phyloP scores from a whole-genome alignment of 2,329 filamentous ascomycete genomes.

The Pseudogymnoascus sp. region DNA sequence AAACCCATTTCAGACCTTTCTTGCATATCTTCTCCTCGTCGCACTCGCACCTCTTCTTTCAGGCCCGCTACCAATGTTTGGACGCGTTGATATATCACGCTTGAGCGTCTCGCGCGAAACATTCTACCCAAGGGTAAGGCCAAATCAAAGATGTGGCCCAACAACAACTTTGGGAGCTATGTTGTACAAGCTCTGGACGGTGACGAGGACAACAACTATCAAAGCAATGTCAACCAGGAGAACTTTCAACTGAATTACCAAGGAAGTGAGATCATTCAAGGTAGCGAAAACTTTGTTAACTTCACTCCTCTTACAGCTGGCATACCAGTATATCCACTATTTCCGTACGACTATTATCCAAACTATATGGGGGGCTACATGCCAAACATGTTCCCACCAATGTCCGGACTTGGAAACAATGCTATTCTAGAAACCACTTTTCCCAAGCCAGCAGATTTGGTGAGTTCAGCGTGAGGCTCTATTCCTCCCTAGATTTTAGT shows the following conservation, averaged over 20 bases:
- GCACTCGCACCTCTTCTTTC: neutral
- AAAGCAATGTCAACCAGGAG: neutral
- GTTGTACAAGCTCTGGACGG: constrained; percentile 22
- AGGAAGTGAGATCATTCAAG: neutral
- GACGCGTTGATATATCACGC: neutral
- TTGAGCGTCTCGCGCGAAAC: neutral
- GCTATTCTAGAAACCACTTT: neutral
- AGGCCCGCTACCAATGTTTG: neutral
- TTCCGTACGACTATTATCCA: constrained; percentile 7
- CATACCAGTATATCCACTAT: neutral
- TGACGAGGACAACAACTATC: neutral
- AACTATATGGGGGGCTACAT: neutral
- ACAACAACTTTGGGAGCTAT: constrained; percentile 23
- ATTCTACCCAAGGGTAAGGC: neutral
- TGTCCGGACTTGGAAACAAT: neutral
- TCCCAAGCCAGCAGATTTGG: neutral
- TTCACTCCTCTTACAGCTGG: neutral
- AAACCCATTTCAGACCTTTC: neutral
- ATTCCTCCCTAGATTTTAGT: neutral
- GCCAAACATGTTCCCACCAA: neutral
- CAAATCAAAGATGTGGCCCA: constrained; percentile 22
- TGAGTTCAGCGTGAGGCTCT: neutral
- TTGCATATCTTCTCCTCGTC: neutral
- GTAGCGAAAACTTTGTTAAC: neutral
- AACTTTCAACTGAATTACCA: neutral